These are phyloP conservation scores for Lactarius psammicola DNA, from an alignment of 768 basidiomycete species.

Conservation along the genomic window DNA sequence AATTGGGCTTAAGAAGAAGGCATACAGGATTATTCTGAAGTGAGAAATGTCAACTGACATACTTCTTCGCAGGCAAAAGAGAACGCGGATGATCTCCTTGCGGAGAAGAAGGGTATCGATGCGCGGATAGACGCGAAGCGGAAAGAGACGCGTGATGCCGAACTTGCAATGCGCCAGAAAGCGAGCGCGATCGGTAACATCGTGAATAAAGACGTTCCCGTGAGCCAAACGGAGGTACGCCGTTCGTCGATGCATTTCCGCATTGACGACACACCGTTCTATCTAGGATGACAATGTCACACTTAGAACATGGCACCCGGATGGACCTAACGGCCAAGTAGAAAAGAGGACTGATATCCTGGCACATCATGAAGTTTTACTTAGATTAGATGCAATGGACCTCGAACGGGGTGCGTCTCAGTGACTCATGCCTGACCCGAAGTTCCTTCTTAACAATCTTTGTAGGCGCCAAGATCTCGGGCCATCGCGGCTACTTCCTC, in stretches of 20 bases:
- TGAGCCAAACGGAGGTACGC: slow-evolving; percentile 83
- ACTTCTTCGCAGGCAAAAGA: slow-evolving; percentile 71
- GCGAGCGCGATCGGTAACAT: slow-evolving; percentile 88
- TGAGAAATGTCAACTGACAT: slow-evolving; percentile 7
- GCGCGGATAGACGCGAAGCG: slow-evolving; percentile 72
- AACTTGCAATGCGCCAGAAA: slow-evolving; percentile 73
- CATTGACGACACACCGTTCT: neutral
- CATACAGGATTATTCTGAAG: slow-evolving; percentile 30
- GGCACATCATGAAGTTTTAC: slow-evolving; percentile 96
- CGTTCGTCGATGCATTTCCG: neutral
- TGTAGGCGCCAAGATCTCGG: slow-evolving; percentile 84
- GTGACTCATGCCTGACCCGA: neutral
- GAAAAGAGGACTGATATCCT: slow-evolving; percentile 74
- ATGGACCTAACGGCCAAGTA: slow-evolving; percentile 68
- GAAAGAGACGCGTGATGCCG: slow-evolving; percentile 74
- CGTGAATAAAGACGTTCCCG: slow-evolving; percentile 81
- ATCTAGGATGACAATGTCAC: slow-evolving; percentile 85
- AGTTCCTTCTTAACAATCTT: slow-evolving; percentile 8
- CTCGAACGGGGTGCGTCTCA: slow-evolving; percentile 79
- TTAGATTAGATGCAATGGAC: slow-evolving; percentile 93
- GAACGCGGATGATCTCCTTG: slow-evolving; percentile 82
- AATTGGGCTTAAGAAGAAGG: slow-evolving; percentile 93
- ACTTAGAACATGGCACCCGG: slow-evolving; percentile 82
- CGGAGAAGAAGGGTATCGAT: slow-evolving; percentile 82
- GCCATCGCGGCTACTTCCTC: slow-evolving; percentile 96